phyloP scores from a whole-genome alignment of 2,329 filamentous ascomycete species.

The Anthostomella pinea region DNA sequence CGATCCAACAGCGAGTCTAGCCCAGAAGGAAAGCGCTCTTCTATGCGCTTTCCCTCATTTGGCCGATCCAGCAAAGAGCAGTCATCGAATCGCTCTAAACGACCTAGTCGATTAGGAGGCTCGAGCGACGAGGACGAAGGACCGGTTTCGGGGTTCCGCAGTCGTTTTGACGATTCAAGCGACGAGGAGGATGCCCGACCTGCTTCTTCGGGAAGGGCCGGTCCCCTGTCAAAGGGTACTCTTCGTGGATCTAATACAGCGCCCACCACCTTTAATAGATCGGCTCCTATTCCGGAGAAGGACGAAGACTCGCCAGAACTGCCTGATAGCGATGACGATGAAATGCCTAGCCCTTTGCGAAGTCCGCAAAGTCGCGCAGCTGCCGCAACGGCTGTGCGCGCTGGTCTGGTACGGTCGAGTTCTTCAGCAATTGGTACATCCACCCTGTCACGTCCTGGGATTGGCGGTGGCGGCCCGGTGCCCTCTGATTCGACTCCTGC shows the following conservation, averaged over 20 bases:
- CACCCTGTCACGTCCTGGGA: constrained; percentile 25
- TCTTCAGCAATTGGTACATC: constrained; percentile 29
- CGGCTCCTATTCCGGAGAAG: constrained; percentile 54
- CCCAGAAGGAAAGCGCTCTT: constrained; percentile 34
- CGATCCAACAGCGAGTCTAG: constrained; percentile 38
- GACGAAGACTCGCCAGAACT: constrained; percentile 54
- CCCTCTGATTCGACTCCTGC: constrained; percentile 22
- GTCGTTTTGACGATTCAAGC: constrained; percentile 70
- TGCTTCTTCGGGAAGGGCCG: constrained; percentile 29
- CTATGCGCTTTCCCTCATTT: constrained; percentile 43
- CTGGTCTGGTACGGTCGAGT: constrained; percentile 15
- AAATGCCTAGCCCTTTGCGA: constrained; percentile 27
- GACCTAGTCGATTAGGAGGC: constrained; percentile 53
- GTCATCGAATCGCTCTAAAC: constrained; percentile 21
- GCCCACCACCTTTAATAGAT: constrained; percentile 50
- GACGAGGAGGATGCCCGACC: constrained; percentile 54
- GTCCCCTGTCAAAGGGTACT: constrained; percentile 28
- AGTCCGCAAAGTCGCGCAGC: constrained; percentile 21
- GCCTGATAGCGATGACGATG: constrained; percentile 56
- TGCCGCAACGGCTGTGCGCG: constrained; percentile 8
- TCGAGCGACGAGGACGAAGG: constrained; percentile 60
- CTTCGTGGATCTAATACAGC: constrained; percentile 30
- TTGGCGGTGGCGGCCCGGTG: constrained; percentile 23
- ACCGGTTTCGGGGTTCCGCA: constrained; percentile 40
- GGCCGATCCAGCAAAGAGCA: constrained; percentile 37